Evolutionary conservation across 371 early-diverging fungal genomes (phyloP), one percentile per base, ranked within the genome.

Genomic region (Polyrhizophydium stewartii): DNA sequence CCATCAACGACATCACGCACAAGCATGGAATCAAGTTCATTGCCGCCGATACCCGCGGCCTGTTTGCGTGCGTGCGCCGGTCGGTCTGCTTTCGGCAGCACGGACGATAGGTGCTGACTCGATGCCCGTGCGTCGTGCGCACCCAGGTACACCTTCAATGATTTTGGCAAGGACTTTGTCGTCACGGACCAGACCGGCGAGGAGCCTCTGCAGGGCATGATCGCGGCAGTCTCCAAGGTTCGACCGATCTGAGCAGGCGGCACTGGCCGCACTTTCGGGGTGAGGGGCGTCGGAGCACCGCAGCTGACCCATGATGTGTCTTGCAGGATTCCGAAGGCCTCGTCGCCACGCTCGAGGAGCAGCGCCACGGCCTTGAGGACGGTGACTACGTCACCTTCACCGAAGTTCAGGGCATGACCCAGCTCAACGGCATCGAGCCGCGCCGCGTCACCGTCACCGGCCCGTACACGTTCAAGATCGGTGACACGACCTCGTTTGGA

Each of bases 121-220:
- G 25, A 61, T 31, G 7, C 10, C 1, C 9, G 53, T 24, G 19
- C 22, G 24, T 51, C 40, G 46, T 25, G 40, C 16, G 19, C 24
- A 53, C 56, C 5, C 32, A 63, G 73, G 31, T 82, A 84, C 67
- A 82, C 91, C 16, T 99, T 99, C 78, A 92, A 91, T 67, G 99
- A 99, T 75, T 99, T 99, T 82, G 97, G 98, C 49, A 70, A 81
- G 16, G 79, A 85, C 6, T 99, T 99, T 75, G 81, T 81, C 35
- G 90, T 97, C 25, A 75, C 79, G 24, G 99, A 99, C 76, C 79
- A 88, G 31, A 98, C 89, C 27, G 99, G 99, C 35, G 99, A 98
- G 73, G 89, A 90, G 60, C 90, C 96, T 19, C 76, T 92, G 30
- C 82, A 83, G 24, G 99, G 99, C 46, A 96, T 98, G 89, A 74